Conservation (phyloP, 2,329 filamentous ascomycete species). For the Aaosphaeria arxii region DNA sequence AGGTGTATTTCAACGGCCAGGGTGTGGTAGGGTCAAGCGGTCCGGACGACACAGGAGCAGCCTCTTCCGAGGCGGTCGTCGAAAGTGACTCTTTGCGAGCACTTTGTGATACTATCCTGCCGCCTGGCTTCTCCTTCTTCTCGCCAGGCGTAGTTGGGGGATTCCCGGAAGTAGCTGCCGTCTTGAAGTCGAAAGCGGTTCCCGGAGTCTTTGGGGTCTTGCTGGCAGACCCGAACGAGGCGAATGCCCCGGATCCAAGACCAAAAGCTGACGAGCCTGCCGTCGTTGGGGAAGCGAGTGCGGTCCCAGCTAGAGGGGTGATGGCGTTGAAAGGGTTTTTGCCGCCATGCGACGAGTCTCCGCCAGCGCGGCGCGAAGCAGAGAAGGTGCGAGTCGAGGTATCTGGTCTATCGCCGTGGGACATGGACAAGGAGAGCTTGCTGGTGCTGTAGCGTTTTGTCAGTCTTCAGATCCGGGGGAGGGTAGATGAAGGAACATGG, state of each 20-base stretch:
- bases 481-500: not conserved
- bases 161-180: constrained; percentile 46
- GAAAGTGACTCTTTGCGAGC: constrained; percentile 33
- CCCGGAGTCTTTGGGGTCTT: constrained; percentile 87
- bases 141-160: constrained; percentile 59
- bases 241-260: constrained; percentile 91
- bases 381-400: constrained; percentile 60
- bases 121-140: constrained; percentile 50
- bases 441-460: constrained; percentile 58
- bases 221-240: constrained; percentile 77
- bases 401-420: constrained; percentile 51
- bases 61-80: constrained; percentile 22
- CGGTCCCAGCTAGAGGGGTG: constrained; percentile 64
- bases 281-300: constrained; percentile 69
- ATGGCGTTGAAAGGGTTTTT: constrained; percentile 77
- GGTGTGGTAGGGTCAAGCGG: constrained; percentile 37
- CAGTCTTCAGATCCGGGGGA: constrained; percentile 15
- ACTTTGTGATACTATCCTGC: constrained; percentile 26
- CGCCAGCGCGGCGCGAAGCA: constrained; percentile 72
- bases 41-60: constrained; percentile 36
- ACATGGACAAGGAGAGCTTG: constrained; percentile 87
- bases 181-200: constrained; percentile 74
- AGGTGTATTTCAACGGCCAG: constrained; percentile 72
- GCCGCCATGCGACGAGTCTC: constrained; percentile 71
- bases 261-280: constrained; percentile 87